Evolutionary conservation across 2,329 filamentous ascomycete species (phyloP).

Genomic region (Meredithiella fracta): DNA sequence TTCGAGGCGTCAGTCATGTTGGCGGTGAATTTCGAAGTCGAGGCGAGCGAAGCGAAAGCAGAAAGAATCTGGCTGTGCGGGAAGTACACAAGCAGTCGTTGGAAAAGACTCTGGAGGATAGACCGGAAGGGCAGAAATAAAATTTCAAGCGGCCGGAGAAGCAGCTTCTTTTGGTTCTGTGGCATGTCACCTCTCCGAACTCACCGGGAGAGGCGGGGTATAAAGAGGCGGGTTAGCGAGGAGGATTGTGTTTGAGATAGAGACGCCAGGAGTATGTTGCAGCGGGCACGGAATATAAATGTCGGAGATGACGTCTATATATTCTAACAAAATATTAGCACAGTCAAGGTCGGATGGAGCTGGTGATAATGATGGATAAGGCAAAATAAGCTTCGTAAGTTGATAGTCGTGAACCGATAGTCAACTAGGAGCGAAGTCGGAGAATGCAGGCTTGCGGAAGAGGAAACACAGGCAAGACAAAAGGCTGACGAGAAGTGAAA

Average conservation of each 20-base stretch:
- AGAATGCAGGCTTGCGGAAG: neutral
- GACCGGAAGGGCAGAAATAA: slow-evolving; percentile 19
- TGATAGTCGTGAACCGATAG: neutral
- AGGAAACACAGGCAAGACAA: neutral
- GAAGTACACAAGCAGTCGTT: slow-evolving; percentile 10
- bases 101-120: slow-evolving; percentile 16
- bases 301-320: neutral
- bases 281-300: neutral
- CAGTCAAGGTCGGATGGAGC: neutral
- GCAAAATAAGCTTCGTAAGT: neutral
- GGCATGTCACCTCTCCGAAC: slow-evolving; percentile 12
- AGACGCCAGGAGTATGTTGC: neutral
- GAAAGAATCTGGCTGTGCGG: slow-evolving; percentile 11
- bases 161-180: slow-evolving; percentile 16
- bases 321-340: neutral
- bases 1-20: slow-evolving; percentile 25
- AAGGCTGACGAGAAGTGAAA: neutral
- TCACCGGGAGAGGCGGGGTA: slow-evolving; percentile 4
- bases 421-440: slow-evolving; percentile 2
- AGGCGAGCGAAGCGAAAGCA: slow-evolving; percentile 8
- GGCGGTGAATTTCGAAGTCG: slow-evolving; percentile 15
- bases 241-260: neutral
- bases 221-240: neutral
- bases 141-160: slow-evolving; percentile 20
- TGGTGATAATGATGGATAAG: neutral